A percentile compares a stretch with the other conserved stretches of the same genome.
Conservation (phyloP, 306 rosid species). For the Rubus parviflorus region DNA sequence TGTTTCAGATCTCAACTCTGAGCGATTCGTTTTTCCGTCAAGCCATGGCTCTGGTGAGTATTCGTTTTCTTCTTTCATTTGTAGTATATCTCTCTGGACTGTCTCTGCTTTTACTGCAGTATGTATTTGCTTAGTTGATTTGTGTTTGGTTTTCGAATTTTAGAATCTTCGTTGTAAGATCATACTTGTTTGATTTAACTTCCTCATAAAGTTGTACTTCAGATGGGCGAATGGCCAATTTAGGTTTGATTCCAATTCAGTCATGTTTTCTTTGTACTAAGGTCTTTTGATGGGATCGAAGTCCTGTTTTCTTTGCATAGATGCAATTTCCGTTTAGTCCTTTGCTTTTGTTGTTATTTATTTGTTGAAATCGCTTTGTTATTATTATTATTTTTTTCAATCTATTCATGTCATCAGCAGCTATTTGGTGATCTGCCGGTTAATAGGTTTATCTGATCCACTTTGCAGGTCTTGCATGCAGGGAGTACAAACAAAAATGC, state of each 20-base stretch:
- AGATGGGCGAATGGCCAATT: neutral
- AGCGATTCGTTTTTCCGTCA: constrained; percentile 39
- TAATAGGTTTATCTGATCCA: neutral
- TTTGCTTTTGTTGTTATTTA: too few species aligned
- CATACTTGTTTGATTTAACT: neutral
- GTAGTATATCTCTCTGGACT: neutral
- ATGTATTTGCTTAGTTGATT: neutral
- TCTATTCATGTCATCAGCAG: neutral
- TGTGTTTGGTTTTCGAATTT: neutral
- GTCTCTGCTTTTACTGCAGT: neutral
- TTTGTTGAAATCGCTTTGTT: neutral
- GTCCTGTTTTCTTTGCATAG: neutral
- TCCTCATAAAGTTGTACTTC: neutral
- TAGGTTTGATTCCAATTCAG: neutral
- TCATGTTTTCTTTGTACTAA: too few species aligned
- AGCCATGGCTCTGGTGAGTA: constrained; percentile 87
- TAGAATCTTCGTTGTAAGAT: too few species aligned
- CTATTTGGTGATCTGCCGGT: neutral
- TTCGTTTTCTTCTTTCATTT: neutral
- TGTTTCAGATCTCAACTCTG: constrained; percentile 50
- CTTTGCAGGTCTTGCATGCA: constrained; percentile 59
- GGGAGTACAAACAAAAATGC: constrained; percentile 49
- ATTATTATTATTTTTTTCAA: neutral
- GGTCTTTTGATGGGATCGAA: too few species aligned
- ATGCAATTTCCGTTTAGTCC: neutral